phyloP scores from a whole-genome alignment of 192 early-diverging fungal species.

The Allomyces javanicus region DNA sequence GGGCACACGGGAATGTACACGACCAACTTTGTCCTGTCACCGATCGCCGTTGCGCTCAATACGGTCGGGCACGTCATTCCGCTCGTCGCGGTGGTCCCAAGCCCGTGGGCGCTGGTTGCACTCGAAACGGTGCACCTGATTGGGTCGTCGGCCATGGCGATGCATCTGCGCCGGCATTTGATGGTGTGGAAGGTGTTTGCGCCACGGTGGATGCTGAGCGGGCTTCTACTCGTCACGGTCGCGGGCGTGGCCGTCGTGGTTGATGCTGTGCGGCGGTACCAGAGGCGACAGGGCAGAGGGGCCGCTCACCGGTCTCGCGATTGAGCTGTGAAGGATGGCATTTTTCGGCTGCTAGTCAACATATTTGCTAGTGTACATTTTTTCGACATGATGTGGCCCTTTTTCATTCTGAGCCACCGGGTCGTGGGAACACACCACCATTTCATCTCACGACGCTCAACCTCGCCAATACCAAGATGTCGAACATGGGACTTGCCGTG shows the following conservation, averaged over 20 bases:
- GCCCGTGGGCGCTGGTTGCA: slow-evolving; percentile 18
- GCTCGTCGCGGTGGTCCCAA: slow-evolving; percentile 27
- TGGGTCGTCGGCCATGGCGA: slow-evolving; percentile 33
- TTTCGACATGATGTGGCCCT: no score
- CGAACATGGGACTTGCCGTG: no score
- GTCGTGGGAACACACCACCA: no score
- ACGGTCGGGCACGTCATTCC: slow-evolving; percentile 45
- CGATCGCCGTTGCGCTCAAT: slow-evolving; percentile 51
- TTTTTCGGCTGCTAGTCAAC: no score
- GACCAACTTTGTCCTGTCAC: slow-evolving; percentile 44
- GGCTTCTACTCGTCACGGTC: neutral
- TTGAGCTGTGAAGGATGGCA: no score
- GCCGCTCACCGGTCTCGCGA: no score
- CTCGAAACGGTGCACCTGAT: slow-evolving; percentile 26
- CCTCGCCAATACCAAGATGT: no score
- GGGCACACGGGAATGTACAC: slow-evolving; percentile 68
- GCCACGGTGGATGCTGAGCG: slow-evolving; percentile 55
- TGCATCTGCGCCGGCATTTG: slow-evolving; percentile 59
- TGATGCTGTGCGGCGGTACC: neutral
- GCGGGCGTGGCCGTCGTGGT: neutral
- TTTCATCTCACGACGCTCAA: no score
- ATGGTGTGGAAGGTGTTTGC: slow-evolving; percentile 99
- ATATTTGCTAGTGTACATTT: no score
- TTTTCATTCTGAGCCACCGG: no score
- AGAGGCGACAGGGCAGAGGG: no score